Evolutionary conservation across 306 rosid species (phyloP), one percentile per base, ranked within the genome.

Genomic region (Begonia masoniana): DNA sequence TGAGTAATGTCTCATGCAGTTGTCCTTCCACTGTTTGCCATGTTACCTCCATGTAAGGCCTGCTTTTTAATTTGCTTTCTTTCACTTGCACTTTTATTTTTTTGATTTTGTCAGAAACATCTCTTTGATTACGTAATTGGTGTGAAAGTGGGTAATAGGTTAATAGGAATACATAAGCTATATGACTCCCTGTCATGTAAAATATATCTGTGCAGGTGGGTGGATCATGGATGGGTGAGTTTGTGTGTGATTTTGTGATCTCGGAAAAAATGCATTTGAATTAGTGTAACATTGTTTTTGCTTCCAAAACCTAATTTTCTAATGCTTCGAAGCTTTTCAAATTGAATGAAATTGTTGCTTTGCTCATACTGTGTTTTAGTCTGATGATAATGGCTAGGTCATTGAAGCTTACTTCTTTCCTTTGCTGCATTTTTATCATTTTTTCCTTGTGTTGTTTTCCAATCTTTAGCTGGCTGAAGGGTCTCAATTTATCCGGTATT

Each of bases 21-120:
- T 82, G 88, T 62, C 9, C 81, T 57, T 64, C 56, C 47, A 52
- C 74, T 31, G 26, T 66, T 71, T 86, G 88, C 69, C 85, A 78
- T 51, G 77, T 82, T 36, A 80, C 74, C 11, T 50, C 5, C 52
- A 73, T 82, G 95, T 82, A 73, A 4, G n/a, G 45, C 19, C 46
- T 26, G 19, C 0, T 23, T 45, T 56, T 52, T 7, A 5, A 5
- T 12, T 19, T 45, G 17, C 51, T 21, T 7, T 14, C 24, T 2
- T 14, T 57, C 8, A 49, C 15, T 43, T 31, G 24, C 24, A 12
- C 15, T 14, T 12, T 35, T 31, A 17, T 57, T 50, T 50, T 57
- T 19, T 45, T 2, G 7, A 31, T n/a, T n/a, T n/a, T n/a, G n/a
- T 31, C 9, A 3, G 39, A 31, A 31, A 31, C 39, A 5, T 31